Conservation (phyloP, 306 rosid species). For the Trifolium repens region DNA sequence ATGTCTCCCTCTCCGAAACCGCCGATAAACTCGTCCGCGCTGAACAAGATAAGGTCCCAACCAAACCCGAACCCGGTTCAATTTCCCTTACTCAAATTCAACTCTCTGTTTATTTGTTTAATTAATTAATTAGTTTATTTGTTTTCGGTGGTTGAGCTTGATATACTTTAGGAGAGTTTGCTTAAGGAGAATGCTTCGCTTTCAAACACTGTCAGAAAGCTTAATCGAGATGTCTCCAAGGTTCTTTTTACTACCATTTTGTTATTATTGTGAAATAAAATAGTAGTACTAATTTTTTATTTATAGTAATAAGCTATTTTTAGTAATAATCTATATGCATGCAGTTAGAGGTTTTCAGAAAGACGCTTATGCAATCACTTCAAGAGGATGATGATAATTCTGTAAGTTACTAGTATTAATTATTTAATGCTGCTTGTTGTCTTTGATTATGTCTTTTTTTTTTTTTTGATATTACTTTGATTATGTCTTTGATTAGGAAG, state of each 20-base stretch:
- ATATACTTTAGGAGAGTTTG: constrained; percentile 64
- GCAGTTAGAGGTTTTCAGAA: constrained; percentile 90
- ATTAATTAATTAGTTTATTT: neutral
- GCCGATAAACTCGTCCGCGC: constrained; percentile 64
- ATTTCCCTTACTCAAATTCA: neutral
- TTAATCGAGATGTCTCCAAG: constrained; percentile 93
- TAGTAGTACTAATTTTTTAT: neutral
- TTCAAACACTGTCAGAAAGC: constrained; percentile 74
- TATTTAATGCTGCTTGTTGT: neutral
- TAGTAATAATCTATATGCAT: neutral
- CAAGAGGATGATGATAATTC: constrained; percentile 78
- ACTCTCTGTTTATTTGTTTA: neutral
- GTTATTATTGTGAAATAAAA: neutral
- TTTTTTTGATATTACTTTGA: too few relatives aligned
- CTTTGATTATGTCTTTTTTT: neutral
- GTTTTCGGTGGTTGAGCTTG: neutral
- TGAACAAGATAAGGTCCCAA: constrained; percentile 66
- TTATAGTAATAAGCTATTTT: neutral
- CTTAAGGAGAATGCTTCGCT: constrained; percentile 69
- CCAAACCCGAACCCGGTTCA: neutral
- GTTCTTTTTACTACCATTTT: constrained; percentile 41
- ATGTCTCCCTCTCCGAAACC: constrained; percentile 62
- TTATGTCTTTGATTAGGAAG: neutral
- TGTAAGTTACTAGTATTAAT: constrained; percentile 49
- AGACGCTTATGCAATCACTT: constrained; percentile 95